These are phyloP conservation scores for Dendryphion nanum DNA, from an alignment of 2,329 filamentous ascomycete species.

Conservation along the genomic window DNA sequence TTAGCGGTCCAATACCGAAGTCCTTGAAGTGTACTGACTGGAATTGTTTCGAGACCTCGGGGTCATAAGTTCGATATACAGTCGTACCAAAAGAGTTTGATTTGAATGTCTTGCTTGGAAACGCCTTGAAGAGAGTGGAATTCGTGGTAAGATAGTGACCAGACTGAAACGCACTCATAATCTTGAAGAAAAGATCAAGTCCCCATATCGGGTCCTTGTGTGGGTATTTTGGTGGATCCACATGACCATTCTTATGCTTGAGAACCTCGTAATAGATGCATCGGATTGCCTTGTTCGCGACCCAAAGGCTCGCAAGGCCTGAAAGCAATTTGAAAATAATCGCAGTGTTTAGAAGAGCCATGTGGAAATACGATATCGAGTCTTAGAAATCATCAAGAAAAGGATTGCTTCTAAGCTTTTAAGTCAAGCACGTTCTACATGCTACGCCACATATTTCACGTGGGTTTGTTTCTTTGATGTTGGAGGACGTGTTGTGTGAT, in stretches of 20 bases:
- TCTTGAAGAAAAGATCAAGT: slow-evolving; percentile 14
- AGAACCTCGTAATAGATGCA: background rate
- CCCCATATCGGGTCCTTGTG: slow-evolving; percentile 20
- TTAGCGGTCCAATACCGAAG: slow-evolving; percentile 7
- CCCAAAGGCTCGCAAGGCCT: too few relatives aligned
- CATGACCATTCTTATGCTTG: slow-evolving; percentile 5
- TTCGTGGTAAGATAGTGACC: slow-evolving; percentile 4
- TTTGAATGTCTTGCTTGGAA: background rate
- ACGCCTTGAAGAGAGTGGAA: background rate
- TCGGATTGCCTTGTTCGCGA: background rate
- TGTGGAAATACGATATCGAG: too few relatives aligned
- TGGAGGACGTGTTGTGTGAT: too few relatives aligned
- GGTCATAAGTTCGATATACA: slow-evolving; percentile 6
- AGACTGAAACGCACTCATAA: slow-evolving; percentile 10
- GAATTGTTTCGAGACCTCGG: slow-evolving; percentile 6
- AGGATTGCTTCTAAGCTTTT: too few relatives aligned
- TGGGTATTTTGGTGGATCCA: slow-evolving; percentile 12
- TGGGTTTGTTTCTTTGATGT: too few relatives aligned
- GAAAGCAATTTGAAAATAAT: too few relatives aligned
- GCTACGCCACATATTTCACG: too few relatives aligned
- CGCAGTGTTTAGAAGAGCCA: too few relatives aligned
- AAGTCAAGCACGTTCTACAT: too few relatives aligned
- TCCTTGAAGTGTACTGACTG: slow-evolving; percentile 5
- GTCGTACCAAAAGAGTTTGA: slow-evolving; percentile 5
- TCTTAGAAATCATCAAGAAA: too few relatives aligned